These are phyloP conservation scores for Fusarium drepaniforme DNA, from an alignment of 2,329 filamentous ascomycete genomes.

Conservation along the genomic window DNA sequence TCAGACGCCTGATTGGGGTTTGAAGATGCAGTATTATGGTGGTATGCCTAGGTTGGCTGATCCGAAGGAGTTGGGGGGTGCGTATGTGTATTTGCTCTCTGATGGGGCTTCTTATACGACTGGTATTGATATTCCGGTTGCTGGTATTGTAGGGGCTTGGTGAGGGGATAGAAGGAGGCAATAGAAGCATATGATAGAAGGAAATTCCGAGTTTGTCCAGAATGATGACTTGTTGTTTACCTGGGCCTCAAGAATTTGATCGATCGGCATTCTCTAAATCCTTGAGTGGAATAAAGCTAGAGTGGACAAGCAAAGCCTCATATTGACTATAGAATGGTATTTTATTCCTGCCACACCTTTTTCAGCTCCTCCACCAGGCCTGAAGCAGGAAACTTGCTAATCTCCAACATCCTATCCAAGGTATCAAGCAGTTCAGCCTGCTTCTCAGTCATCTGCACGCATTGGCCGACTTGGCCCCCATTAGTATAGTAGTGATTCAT, in stretches of 20 bases:
- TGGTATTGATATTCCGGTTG: conserved; percentile 60
- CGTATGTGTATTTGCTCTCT: conserved; percentile 68
- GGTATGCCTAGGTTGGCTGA: conserved; percentile 67
- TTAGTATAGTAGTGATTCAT: neutral
- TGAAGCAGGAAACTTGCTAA: neutral
- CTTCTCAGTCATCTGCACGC: neutral
- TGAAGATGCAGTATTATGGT: conserved; percentile 69
- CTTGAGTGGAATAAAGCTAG: no score
- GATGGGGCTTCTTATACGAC: conserved; percentile 65
- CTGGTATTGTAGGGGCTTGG: conserved; percentile 39
- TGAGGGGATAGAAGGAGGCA: neutral
- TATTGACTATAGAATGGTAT: neutral
- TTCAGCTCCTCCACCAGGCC: neutral
- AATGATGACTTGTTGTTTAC: neutral
- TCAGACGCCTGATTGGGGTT: conserved; percentile 65
- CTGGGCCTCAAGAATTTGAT: neutral
- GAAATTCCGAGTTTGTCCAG: neutral
- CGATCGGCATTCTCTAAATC: neutral
- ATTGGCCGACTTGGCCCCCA: neutral
- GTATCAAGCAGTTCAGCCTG: neutral
- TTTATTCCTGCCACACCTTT: neutral
- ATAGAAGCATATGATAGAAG: neutral
- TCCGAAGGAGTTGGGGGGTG: conserved; percentile 66
- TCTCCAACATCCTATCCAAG: neutral
- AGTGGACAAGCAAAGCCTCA: neutral